Base-by-base conservation (phyloP, 345 rosid genomes). In the Linum lewisii region DNA sequence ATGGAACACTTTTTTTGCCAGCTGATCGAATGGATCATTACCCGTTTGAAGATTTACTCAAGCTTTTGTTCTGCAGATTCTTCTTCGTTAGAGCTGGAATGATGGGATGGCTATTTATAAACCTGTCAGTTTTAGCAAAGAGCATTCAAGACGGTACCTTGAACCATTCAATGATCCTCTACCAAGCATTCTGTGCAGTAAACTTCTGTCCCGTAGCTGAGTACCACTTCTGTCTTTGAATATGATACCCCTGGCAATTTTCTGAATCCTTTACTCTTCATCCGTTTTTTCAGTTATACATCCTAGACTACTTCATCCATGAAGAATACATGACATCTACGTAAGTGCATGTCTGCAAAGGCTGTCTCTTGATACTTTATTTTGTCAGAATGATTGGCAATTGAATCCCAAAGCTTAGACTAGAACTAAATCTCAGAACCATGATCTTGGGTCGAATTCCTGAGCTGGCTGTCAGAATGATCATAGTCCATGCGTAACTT, bases 31-130 rank as follows among this genome's bases (percentile, higher is more conserved):
- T 26, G 32, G 3, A 26, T 26, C 32, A 26, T 26, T 26, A n/a
- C n/a, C n/a, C 32, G 6, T 26, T 26, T 2, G 32, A 6, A 26
- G n/a, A 26, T 6, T 26, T 2, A 26, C 32, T 26, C 32, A 26
- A 26, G 32, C 32, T 58, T 73, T 21, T 66, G 50, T 58, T 65
- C 64, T 66, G 60, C 69, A 88, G 96, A 68, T 86, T 91, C 81
- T 84, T 88, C 83, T 88, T 86, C 74, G 98, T 91, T 54, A 81
- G 90, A 82, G 96, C 95, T 26, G 98, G 96, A 63, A 91, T 91
- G 96, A 86, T 88, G 96, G 96, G 96, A 63, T 92, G 96, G 96
- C 81, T 92, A 52, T 78, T 88, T 57, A 86, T 92, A 73, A 92
- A 92, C 64, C 80, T 86, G 64, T 92, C 98, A 52, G 69, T 92